Evolutionary conservation across 2,329 filamentous ascomycete species (phyloP).

Genomic region (Nemania sp.): DNA sequence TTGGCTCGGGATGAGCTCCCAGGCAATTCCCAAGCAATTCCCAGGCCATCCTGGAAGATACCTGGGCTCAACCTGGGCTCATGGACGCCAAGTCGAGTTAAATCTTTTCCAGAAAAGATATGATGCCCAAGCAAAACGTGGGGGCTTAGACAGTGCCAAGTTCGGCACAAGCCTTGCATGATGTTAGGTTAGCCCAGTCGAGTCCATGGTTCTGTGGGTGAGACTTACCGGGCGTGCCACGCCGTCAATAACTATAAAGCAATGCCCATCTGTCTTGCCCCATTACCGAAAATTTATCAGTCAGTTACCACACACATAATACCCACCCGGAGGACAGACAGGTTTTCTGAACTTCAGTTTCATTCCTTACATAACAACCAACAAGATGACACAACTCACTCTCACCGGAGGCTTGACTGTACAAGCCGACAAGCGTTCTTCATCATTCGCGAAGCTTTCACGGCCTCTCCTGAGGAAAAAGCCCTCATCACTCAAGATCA

Average conservation of each 20-base stretch:
- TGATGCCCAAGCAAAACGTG: constrained; percentile 8
- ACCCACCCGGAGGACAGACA: constrained; percentile 20
- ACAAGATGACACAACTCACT: constrained; percentile 26
- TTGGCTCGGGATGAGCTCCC: constrained; percentile 23
- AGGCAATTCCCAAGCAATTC: no score
- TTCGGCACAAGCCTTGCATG: constrained; percentile 21
- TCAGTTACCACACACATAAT: constrained; percentile 1
- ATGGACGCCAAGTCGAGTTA: constrained; percentile 21
- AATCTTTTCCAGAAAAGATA: constrained; percentile 27
- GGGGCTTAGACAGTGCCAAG: constrained; percentile 16
- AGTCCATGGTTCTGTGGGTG: constrained; percentile 3
- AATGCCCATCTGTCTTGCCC: constrained; percentile 18
- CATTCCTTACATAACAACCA: constrained; percentile 20
- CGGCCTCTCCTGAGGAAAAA: constrained; percentile 19
- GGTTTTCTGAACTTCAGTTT: constrained; percentile 17
- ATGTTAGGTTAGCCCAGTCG: constrained; percentile 25
- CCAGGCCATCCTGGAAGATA: no score
- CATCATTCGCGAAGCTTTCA: constrained; percentile 13
- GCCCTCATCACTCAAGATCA: constrained; percentile 21
- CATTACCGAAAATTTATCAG: constrained; percentile 10
- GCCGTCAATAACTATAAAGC: constrained; percentile 22
- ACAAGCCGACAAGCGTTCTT: constrained; percentile 19
- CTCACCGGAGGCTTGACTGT: constrained; percentile 17
- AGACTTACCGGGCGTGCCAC: constrained; percentile 22
- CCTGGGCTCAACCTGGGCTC: no score